phyloP scores from a whole-genome alignment of 1,139 yeast genomes.

The Pichia sp. region DNA sequence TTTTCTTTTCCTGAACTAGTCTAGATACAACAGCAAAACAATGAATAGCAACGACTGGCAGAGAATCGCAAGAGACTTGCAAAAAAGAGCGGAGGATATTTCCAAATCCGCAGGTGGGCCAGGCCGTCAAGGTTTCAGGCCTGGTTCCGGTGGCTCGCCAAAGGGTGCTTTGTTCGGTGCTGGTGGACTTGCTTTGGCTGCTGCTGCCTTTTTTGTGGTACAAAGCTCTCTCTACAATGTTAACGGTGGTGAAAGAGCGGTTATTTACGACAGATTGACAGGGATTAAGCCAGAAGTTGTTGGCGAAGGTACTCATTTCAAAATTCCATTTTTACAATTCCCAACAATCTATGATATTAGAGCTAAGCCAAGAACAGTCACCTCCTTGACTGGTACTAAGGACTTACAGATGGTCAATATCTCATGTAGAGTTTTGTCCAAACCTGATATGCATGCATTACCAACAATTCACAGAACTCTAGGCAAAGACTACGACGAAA shows the following conservation, averaged over 20 bases:
- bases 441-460: constrained; percentile 75
- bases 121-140: constrained; percentile 25
- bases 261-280: constrained; percentile 78
- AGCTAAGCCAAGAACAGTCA: constrained; percentile 95
- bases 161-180: constrained; percentile 67
- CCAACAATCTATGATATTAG: constrained; percentile 92
- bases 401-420: constrained; percentile 98
- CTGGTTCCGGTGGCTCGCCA: constrained; percentile 39
- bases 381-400: constrained; percentile 97
- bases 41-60: constrained; percentile 59
- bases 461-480: constrained; percentile 87
- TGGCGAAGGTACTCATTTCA: constrained; percentile 92
- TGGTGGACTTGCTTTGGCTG: constrained; percentile 71
- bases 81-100: constrained; percentile 53
- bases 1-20: too few species aligned
- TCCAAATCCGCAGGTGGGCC: constrained; percentile 40
- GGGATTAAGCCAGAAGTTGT: constrained; percentile 87
- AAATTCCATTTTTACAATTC: constrained; percentile 92
- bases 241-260: constrained; percentile 99
- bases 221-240: constrained; percentile 86
- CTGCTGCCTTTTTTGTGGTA: constrained; percentile 63
- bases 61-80: constrained; percentile 58
- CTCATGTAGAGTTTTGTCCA: constrained; percentile 91
- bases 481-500: constrained; percentile 92
- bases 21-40: neutral